Base-by-base conservation (phyloP, 2,329 filamentous ascomycete genomes). In the Pseudogymnoascus pannorum region DNA sequence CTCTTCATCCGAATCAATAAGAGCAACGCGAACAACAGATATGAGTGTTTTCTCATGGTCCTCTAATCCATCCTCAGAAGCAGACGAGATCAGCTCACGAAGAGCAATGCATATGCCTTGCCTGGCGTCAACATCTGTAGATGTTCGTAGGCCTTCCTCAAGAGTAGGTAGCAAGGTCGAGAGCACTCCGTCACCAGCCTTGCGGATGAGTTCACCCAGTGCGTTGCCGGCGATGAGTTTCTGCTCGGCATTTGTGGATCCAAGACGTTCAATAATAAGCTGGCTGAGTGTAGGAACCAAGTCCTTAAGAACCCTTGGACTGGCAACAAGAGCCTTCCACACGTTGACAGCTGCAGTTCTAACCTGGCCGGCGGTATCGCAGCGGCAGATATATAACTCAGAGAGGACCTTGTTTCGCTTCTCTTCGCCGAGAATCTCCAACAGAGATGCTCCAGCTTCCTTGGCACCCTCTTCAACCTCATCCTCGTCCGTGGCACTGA, bases 171-270 rank as follows among this genome's bases (percentile, higher is more conserved):
- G 78, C 63, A 99, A 78, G 44, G 86, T 95, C 22, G 92, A 85
- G 65, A 99, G 80, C 62, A 99, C 92, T 61, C 91, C 89, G 73
- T 99, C 94, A 64, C 95, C 94, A 70, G 94, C 93, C 76, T 96
- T 97, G 70, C 94, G 88, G 71, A 99, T 97, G 67, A 99, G 85
- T 73, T 99, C 94, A 71, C 94, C 94, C 61, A 99, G 82, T 57
- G 94, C 92, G 74, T 97, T 97, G 73, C 93, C 93, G 67, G 95
- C 94, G 79, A 99, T 99, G 68, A 96, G 89, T 79, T 97, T 97
- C 75, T 99, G 94, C 74, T 99, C 94, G 87, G 96, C 92, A 72
- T 97, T 97, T 51, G 92, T 89, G 73, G 92, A 97, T 64, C 92
- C 94, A 68, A 99, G 83, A 57, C 94, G 89, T 63, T 91, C 87